Base-by-base conservation (phyloP, 495 filamentous ascomycete genomes). In the Filosporella fistucella region DNA sequence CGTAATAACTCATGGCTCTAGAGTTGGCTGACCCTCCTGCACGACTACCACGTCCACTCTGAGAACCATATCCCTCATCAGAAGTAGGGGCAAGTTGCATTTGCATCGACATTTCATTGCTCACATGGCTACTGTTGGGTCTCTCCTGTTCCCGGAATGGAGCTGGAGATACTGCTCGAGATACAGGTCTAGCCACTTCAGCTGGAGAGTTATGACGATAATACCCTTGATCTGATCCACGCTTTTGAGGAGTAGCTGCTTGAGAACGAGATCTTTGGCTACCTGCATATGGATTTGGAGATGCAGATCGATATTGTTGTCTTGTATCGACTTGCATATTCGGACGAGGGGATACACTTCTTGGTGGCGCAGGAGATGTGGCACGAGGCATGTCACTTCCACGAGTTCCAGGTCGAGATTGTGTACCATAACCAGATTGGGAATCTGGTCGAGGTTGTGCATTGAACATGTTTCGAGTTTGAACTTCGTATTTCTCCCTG, bases 401-500 rank as follows among this genome's bases (percentile, higher is more conserved):
- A 46, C 73, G 54, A 11, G 72, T 77, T 17, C 64, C 59, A 4
- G 74, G 68, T 13, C 59, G 59, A 39, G 58, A 53, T 37, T 45
- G 44, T 1, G 52, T 30, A 5, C 51, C 48, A 38, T 56, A 58
- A 7, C 55, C 51, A 12, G 42, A 43, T 25, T 49, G 54, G 14
- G 58, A 61, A 12, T 54, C 58, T 17, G 58, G 44, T 5, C 58
- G 38, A 30, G 26, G 18, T 45, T 43, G 50, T 18, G 43, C 11
- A 52, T 56, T 65, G 57, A 95, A 88, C 78, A 96, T 84, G 55
- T 77, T 85, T 43, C 87, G 81, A 7, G 84, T 86, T 64, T 96
- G 86, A 42, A 84, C 81, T 35, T 86, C 79, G 60, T 93, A 96
- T 58, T 86, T 86, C 45, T 91, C 81, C 1, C 89, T 90, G 11